phyloP scores from a whole-genome alignment of 2,329 filamentous ascomycete genomes.

The Hypocrella siamensis region DNA sequence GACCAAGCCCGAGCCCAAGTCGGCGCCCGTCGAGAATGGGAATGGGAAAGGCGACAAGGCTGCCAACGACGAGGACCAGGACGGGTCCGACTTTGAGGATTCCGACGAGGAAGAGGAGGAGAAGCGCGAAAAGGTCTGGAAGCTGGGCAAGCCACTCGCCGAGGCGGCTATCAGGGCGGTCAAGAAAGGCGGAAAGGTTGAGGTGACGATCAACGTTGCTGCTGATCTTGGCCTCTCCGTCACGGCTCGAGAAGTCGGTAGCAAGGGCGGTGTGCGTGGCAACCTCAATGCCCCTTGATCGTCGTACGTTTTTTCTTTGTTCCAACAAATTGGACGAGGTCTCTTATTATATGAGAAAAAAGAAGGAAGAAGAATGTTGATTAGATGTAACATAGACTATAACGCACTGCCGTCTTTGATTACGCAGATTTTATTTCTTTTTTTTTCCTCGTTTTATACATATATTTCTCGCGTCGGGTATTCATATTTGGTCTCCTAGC shows the following conservation, averaged over 20 bases:
- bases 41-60: conserved; percentile 42
- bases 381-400: no score
- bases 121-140: conserved; percentile 81
- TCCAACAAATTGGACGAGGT: no score
- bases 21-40: conserved; percentile 50
- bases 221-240: conserved; percentile 68
- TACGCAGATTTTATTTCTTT: not conserved
- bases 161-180: conserved; percentile 73
- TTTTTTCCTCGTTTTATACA: not conserved
- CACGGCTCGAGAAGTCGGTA: conserved; percentile 72
- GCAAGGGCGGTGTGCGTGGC: conserved; percentile 69
- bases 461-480: no score
- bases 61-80: conserved; percentile 45
- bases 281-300: conserved; percentile 18
- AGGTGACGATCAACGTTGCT: conserved; percentile 80
- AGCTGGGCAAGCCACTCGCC: conserved; percentile 65
- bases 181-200: conserved; percentile 80
- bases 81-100: conserved; percentile 44
- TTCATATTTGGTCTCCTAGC: no score
- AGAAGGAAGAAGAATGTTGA: no score
- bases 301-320: not conserved
- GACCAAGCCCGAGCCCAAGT: conserved; percentile 69
- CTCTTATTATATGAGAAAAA: no score
- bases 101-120: conserved; percentile 75
- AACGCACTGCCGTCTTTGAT: no score